Evolutionary conservation across 192 early-diverging fungal species (phyloP).

Genomic region (Coemansia sp.): DNA sequence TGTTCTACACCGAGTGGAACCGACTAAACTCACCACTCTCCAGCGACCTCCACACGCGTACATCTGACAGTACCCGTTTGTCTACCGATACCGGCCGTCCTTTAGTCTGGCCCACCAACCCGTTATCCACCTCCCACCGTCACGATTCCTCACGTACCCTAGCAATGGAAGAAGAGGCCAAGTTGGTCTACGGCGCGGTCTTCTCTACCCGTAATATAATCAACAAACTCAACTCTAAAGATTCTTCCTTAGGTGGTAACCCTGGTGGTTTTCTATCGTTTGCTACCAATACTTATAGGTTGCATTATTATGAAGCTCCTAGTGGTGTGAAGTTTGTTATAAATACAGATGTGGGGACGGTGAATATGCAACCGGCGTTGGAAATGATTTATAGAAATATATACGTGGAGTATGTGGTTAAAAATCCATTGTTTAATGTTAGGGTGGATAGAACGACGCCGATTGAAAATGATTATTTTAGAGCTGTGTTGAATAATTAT

Average conservation of each 20-base stretch:
- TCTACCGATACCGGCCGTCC: slow-evolving; percentile 24
- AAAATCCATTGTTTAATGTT: slow-evolving; percentile 75
- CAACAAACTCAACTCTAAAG: slow-evolving; percentile 67
- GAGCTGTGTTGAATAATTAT: slow-evolving; percentile 51
- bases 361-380: slow-evolving; percentile 68
- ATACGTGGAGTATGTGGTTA: slow-evolving; percentile 92
- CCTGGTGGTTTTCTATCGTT: slow-evolving; percentile 57
- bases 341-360: slow-evolving; percentile 72
- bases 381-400: slow-evolving; percentile 80
- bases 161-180: slow-evolving; percentile 78
- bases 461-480: slow-evolving; percentile 56
- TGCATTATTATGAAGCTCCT: slow-evolving; percentile 90
- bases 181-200: slow-evolving; percentile 95
- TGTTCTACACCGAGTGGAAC: slow-evolving; percentile 85
- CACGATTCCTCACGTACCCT: slow-evolving; percentile 22
- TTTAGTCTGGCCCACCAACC: slow-evolving; percentile 31
- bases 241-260: slow-evolving; percentile 38
- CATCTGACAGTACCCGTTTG: slow-evolving; percentile 7
- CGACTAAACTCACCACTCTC: slow-evolving; percentile 45
- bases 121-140: slow-evolving; percentile 17
- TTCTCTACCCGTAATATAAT: slow-evolving; percentile 87
- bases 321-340: slow-evolving; percentile 87
- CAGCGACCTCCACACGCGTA: background rate
- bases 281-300: slow-evolving; percentile 79
- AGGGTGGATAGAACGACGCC: slow-evolving; percentile 45